phyloP scores from a whole-genome alignment of 2,329 filamentous ascomycete species.

The Beauveria sp. region DNA sequence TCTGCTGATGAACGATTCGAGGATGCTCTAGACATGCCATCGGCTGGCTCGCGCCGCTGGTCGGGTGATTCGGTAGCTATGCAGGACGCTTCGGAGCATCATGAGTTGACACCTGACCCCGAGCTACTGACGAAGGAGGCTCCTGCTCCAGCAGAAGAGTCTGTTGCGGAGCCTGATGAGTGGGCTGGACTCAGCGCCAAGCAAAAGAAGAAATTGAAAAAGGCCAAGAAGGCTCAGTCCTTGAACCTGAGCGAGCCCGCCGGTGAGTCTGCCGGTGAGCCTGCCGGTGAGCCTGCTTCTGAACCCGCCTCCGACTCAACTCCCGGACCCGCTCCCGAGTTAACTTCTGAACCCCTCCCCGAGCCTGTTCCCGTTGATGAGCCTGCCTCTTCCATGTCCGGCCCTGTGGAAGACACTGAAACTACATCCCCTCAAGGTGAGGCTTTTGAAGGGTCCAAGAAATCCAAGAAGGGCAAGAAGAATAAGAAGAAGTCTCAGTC shows the following conservation, averaged over 20 bases:
- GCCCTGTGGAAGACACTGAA: not conserved
- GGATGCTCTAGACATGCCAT: slow-evolving; percentile 23
- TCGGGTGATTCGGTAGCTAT: slow-evolving; percentile 15
- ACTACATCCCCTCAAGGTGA: slow-evolving; percentile 1
- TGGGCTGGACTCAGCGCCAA: slow-evolving; percentile 14
- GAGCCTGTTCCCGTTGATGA: not conserved
- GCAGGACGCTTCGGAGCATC: slow-evolving; percentile 7
- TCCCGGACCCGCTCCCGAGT: not conserved
- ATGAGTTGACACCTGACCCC: slow-evolving; percentile 6
- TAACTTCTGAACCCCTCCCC: not conserved
- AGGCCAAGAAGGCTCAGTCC: slow-evolving; percentile 16
- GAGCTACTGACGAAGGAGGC: not conserved
- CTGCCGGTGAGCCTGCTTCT: not conserved
- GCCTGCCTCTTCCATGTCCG: not conserved
- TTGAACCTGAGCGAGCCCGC: not conserved
- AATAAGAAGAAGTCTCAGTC: slow-evolving; percentile 13
- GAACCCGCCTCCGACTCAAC: not conserved
- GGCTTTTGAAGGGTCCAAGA: slow-evolving; percentile 3
- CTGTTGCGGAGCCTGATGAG: slow-evolving; percentile 7
- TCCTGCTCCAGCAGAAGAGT: not conserved
- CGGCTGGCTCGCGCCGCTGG: slow-evolving; percentile 2
- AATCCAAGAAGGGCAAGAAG: slow-evolving; percentile 20
- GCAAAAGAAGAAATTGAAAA: slow-evolving; percentile 21
- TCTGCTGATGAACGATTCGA: slow-evolving; percentile 30
- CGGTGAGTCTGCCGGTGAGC: not conserved